These are phyloP conservation scores for Ogataea hybrid DNA, from an alignment of 1,139 yeast species.

Conservation along the genomic window DNA sequence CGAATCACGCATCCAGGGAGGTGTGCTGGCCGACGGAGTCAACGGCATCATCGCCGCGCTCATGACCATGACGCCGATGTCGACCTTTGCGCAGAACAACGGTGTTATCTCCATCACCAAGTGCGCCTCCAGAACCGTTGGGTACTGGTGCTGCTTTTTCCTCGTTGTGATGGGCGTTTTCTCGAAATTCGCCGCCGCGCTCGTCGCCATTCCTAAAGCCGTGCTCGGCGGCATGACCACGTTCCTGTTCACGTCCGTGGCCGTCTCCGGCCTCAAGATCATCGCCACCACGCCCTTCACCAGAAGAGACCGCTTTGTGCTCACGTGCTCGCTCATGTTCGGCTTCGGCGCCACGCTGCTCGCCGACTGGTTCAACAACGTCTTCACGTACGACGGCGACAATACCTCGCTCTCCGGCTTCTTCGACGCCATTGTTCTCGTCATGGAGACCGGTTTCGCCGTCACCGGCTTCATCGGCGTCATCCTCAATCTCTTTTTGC, in stretches of 20 bases:
- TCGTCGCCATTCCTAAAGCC: conserved; percentile 79
- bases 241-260: conserved; percentile 82
- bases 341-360: conserved; percentile 80
- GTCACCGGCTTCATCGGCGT: conserved; percentile 77
- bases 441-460: conserved; percentile 88
- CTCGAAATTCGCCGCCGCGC: conserved; percentile 85
- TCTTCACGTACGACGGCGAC: conserved; percentile 73
- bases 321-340: conserved; percentile 71
- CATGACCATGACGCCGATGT: conserved; percentile 76
- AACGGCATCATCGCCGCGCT: conserved; percentile 73
- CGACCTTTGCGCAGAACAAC: conserved; percentile 90
- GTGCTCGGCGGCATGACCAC: conserved; percentile 94
- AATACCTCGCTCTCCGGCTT: conserved; percentile 68
- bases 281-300: conserved; percentile 75
- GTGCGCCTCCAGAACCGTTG: conserved; percentile 83
- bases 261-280: conserved; percentile 83
- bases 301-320: conserved; percentile 82
- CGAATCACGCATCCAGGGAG: conserved; percentile 89
- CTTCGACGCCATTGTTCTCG: conserved; percentile 73
- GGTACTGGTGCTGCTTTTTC: conserved; percentile 87
- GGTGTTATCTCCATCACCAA: conserved; percentile 90
- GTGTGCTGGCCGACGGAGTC: conserved; percentile 77
- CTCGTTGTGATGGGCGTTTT: conserved; percentile 82
- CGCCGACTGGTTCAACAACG: conserved; percentile 68
- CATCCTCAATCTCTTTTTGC: conserved; percentile 65